Evolutionary conservation across 441 rosid genomes (phyloP).

Genomic region (Gossypium trilobum): DNA sequence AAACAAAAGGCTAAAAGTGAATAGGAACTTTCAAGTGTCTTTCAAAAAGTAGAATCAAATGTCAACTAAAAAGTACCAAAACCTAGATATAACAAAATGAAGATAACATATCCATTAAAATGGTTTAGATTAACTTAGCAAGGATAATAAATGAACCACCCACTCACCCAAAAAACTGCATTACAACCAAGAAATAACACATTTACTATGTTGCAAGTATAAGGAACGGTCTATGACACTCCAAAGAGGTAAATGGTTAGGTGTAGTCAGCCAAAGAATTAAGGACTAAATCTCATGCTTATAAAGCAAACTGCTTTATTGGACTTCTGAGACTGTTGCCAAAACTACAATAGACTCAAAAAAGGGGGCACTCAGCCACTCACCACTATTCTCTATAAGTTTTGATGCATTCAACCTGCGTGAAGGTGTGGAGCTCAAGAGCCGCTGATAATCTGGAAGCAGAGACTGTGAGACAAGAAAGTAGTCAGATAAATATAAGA

Average conservation of each 20-base stretch:
- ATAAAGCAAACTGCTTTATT: background rate
- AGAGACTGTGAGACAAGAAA: constrained; percentile 69
- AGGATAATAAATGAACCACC: background rate
- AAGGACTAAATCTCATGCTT: background rate
- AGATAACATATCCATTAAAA: background rate
- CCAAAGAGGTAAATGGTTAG: background rate
- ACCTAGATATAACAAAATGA: background rate
- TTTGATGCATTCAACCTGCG: constrained; percentile 95
- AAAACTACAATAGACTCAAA: background rate
- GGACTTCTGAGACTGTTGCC: background rate
- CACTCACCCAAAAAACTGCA: background rate
- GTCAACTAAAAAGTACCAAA: background rate
- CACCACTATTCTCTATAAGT: constrained; percentile 92
- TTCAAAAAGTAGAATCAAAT: background rate
- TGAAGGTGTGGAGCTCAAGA: constrained; percentile 90
- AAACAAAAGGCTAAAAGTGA: background rate
- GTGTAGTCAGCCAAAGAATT: background rate
- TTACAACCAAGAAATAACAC: background rate
- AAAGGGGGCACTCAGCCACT: constrained; percentile 34
- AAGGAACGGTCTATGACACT: background rate
- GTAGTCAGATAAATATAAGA: constrained; percentile 31
- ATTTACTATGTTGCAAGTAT: background rate
- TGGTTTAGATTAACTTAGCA: background rate
- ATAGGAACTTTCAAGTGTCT: background rate
- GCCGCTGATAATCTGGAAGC: constrained; percentile 99